phyloP scores from a whole-genome alignment of 73 alveolate species.

The Uronychia binucleata region DNA sequence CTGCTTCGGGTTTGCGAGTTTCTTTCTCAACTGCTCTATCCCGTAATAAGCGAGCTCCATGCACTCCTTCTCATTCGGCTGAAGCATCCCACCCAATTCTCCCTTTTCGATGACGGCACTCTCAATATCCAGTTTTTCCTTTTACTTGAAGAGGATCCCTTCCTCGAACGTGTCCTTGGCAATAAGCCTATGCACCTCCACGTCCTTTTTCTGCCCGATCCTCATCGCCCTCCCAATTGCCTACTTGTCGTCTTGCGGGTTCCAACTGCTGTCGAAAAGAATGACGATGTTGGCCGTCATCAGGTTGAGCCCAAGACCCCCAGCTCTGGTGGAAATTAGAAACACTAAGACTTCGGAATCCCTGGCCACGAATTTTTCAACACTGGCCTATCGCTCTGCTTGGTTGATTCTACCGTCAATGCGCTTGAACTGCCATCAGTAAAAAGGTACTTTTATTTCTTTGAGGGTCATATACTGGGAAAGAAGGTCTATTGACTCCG shows the following conservation, averaged over 20 bases:
- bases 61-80: too few species aligned
- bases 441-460: too few species aligned
- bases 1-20: too few species aligned
- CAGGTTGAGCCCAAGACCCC: constrained; percentile 85
- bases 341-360: constrained; percentile 59
- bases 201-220: constrained; percentile 80
- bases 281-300: constrained; percentile 84
- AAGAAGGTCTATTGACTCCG: constrained; percentile 63
- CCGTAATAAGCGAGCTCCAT: too few species aligned
- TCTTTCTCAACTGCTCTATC: too few species aligned
- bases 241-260: constrained; percentile 77
- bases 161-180: constrained; percentile 70
- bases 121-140: constrained; percentile 88
- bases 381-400: constrained; percentile 65
- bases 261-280: constrained; percentile 79
- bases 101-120: constrained; percentile 92
- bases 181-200: constrained; percentile 70
- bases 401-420: constrained; percentile 67
- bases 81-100: constrained; percentile 63
- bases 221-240: constrained; percentile 92
- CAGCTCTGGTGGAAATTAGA: constrained; percentile 78
- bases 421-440: constrained; percentile 23
- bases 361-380: constrained; percentile 53
- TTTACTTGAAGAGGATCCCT: constrained; percentile 89
- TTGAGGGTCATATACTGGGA: constrained; percentile 68